Evolutionary conservation across 352 stramenopile genomes (phyloP).

Genomic region (Globisporangium acanthophoron): DNA sequence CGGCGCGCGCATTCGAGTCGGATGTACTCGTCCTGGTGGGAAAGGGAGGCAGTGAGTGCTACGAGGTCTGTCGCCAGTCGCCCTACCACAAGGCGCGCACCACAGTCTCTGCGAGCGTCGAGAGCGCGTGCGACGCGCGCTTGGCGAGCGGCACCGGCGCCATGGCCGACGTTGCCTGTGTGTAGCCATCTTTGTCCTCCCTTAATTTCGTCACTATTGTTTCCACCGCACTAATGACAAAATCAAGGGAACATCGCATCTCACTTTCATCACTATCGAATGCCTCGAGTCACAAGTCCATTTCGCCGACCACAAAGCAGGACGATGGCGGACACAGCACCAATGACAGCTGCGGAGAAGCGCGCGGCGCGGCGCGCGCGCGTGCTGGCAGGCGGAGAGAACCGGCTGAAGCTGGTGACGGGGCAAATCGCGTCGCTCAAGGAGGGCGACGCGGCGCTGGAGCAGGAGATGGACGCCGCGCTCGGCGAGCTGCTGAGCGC

Average conservation of each 20-base stretch:
- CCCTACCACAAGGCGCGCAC: slow-evolving; percentile 9
- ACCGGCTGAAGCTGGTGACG: slow-evolving; percentile 60
- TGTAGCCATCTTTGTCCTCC: not conserved
- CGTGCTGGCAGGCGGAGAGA: slow-evolving; percentile 56
- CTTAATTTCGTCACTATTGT: not conserved
- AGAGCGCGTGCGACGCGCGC: slow-evolving; percentile 15
- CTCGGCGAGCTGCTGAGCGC: slow-evolving; percentile 38
- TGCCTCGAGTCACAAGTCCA: not conserved
- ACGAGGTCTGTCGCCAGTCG: not conserved
- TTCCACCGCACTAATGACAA: not conserved
- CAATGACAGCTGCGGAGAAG: slow-evolving; percentile 49
- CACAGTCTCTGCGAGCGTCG: slow-evolving; percentile 32
- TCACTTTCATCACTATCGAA: no score
- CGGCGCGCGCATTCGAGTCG: slow-evolving; percentile 47
- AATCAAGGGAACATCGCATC: not conserved
- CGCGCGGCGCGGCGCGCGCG: slow-evolving; percentile 54
- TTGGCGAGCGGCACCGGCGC: slow-evolving; percentile 6
- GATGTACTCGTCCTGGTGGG: slow-evolving; percentile 44
- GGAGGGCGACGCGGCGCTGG: slow-evolving; percentile 3
- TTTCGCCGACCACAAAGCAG: not conserved
- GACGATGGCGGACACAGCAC: not conserved
- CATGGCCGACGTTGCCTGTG: not conserved
- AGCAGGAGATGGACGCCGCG: slow-evolving; percentile 19
- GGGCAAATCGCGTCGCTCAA: slow-evolving; percentile 60
- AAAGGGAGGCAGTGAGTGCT: not conserved